Evolutionary conservation across 2,329 filamentous ascomycete genomes (phyloP), one percentile per base, ranked within the genome.

Genomic region (Phyllosticta paracitricarpa): DNA sequence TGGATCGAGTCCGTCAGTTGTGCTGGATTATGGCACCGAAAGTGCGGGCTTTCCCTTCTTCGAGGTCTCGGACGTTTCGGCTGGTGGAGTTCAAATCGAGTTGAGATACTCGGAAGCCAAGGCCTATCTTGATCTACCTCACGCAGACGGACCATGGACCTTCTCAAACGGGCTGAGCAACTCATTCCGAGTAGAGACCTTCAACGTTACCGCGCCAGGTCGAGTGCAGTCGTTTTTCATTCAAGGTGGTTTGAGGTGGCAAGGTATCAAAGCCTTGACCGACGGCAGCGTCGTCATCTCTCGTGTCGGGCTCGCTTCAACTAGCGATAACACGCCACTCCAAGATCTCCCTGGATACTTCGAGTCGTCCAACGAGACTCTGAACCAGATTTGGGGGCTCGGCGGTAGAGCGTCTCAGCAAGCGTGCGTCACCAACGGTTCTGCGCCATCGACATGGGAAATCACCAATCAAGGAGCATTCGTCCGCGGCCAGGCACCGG

Each of bases 181-280:
- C 59, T 69, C 67, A 1, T 77, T 74, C 60, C 71, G 76, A 2
- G 66, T 71, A 3, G 74, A 77, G 60, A 76, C 74, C 0, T 73
- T 77, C 62, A 70, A 75, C 10, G 48, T 77, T n/a, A 73, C 70
- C 0, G 53, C 62, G 0, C 9, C 58, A 1, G 74, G 75, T 2
- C 58, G 63, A 2, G 24, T 70, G 0, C 61, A 71, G 7, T 72
- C 70, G 1, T 73, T 68, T 22, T 71, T 78, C 48, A 61, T 77
- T 0, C 76, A 78, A 64, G 76, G 75, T 3, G 75, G 73, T 0
- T 74, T 76, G 63, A 65, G 72, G 63, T 78, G 75, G 75, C 69
- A 77, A 62, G 71, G 73, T 0, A 65, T 77, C 25, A 67, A 68
- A 2, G 66, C 78, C 0, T 65, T 78, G 19, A 74, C 71, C 0